Percentiles rank a stretch among this genome's conserved stretches.
Conservation (phyloP, 23 red algal genomes). For the Gracilaria gracilis region DNA sequence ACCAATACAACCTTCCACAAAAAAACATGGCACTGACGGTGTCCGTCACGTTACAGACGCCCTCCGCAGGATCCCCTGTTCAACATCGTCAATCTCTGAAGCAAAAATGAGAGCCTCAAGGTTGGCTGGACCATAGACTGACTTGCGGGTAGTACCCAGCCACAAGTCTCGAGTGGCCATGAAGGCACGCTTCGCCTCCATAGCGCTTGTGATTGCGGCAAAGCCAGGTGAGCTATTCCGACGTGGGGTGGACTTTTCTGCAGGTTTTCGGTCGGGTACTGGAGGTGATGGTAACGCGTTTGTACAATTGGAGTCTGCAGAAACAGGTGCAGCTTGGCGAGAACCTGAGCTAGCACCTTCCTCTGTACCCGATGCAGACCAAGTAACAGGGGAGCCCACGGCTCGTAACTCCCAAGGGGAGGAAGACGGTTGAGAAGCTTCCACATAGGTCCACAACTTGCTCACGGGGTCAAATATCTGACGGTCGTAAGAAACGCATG, state of each 20-base stretch:
- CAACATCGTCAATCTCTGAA: conserved; percentile 61
- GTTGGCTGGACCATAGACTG: conserved; percentile 60
- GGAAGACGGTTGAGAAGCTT: conserved; percentile 44
- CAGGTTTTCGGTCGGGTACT: conserved; percentile 12
- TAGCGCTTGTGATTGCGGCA: conserved; percentile 26
- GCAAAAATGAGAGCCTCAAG: conserved; percentile 68
- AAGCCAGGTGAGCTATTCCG: conserved; percentile 35
- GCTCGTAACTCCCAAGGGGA: conserved; percentile 48
- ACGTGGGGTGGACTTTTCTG: conserved; percentile 17
- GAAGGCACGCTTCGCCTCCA: conserved; percentile 51
- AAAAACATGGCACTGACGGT: background rate
- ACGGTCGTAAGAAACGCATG: conserved; percentile 62
- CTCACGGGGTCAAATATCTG: conserved; percentile 67
- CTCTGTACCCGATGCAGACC: conserved; percentile 49
- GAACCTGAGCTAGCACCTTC: conserved; percentile 54
- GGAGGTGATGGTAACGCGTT: conserved; percentile 18
- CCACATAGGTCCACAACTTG: conserved; percentile 70
- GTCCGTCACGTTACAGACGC: conserved; percentile 25
- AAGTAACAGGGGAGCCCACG: conserved; percentile 38
- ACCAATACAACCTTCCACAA: background rate
- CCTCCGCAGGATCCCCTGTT: conserved; percentile 31
- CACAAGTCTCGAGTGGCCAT: conserved; percentile 55
- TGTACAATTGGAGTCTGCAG: background rate
- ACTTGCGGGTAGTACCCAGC: conserved; percentile 58
- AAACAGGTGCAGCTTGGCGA: conserved; percentile 41